A percentile compares a stretch with the other conserved stretches of the same genome.
Evolutionary conservation across 805 yeast species (phyloP).

Genomic region (Dipodascus albidus): DNA sequence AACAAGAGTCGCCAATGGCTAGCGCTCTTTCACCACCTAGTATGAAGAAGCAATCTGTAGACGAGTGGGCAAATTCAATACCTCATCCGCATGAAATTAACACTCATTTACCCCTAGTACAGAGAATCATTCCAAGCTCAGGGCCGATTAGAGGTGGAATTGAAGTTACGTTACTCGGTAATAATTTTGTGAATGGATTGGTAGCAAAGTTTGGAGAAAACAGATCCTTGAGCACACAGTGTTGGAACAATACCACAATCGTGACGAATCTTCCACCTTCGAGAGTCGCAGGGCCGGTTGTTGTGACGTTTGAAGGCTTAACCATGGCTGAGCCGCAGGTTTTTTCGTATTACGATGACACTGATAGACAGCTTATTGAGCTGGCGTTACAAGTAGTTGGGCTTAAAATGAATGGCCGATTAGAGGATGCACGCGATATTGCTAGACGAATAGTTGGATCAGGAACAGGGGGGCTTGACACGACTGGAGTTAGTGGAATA

Average conservation of each 20-base stretch:
- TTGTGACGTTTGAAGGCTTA: conserved; percentile 65
- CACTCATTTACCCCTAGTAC: conserved; percentile 42
- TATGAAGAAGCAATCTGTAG: background rate
- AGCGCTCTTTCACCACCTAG: background rate
- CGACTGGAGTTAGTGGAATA: conserved; percentile 3
- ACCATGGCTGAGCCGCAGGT: conserved; percentile 37
- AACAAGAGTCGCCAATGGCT: background rate
- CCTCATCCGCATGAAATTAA: background rate
- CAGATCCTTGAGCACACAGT: conserved; percentile 56
- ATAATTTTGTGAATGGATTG: conserved; percentile 74
- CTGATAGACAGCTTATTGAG: conserved; percentile 89
- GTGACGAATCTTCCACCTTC: conserved; percentile 94
- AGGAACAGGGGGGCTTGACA: conserved; percentile 17
- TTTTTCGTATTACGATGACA: conserved; percentile 89
- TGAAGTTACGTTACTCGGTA: conserved; percentile 84
- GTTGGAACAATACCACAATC: conserved; percentile 92
- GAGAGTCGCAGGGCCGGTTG: conserved; percentile 76
- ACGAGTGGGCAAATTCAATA: conserved; percentile 1
- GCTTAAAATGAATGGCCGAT: conserved; percentile 86
- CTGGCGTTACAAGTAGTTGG: conserved; percentile 95
- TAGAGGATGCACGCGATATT: conserved; percentile 90
- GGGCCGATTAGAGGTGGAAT: conserved; percentile 96
- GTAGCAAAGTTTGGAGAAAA: conserved; percentile 70
- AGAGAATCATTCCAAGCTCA: conserved; percentile 85
- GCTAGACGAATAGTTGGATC: conserved; percentile 84